Percentiles rank a stretch among this genome's conserved stretches.
Conservation (phyloP, 495 filamentous ascomycete species). For the Lentithecium fluviatile region DNA sequence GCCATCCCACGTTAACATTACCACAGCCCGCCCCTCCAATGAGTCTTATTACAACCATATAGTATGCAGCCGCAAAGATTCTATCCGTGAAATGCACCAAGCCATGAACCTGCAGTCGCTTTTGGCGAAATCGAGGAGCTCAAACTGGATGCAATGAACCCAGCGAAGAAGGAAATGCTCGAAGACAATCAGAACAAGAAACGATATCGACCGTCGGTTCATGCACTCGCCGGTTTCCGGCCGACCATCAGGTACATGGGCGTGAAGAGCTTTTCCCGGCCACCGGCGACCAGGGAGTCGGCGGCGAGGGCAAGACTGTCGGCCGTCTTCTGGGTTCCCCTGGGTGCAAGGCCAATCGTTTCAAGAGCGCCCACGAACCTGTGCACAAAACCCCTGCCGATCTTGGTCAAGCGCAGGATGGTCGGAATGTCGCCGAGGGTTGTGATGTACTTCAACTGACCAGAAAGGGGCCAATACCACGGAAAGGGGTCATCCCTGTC, state of each 20-base stretch:
- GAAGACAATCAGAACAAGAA: slow-evolving; percentile 4
- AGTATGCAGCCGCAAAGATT: too few species aligned
- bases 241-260: slow-evolving; percentile 99
- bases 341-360: slow-evolving; percentile 69
- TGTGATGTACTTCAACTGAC: slow-evolving; percentile 77
- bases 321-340: slow-evolving; percentile 92
- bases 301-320: slow-evolving; percentile 80
- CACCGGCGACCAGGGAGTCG: slow-evolving; percentile 87
- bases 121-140: too few species aligned
- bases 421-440: slow-evolving; percentile 78
- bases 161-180: background rate
- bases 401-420: slow-evolving; percentile 85
- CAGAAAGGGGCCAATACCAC: slow-evolving; percentile 94
- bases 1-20: background rate
- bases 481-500: slow-evolving; percentile 73
- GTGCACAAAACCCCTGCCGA: slow-evolving; percentile 74
- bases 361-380: slow-evolving; percentile 78
- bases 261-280: slow-evolving; percentile 89
- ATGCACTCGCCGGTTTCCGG: slow-evolving; percentile 63
- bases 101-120: too few species aligned
- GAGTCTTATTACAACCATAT: too few species aligned
- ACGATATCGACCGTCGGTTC: background rate
- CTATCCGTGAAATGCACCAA: too few species aligned
- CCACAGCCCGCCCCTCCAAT: background rate
- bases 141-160: background rate